phyloP scores from a whole-genome alignment of 2,329 filamentous ascomycete genomes.

The Cytospora mali region DNA sequence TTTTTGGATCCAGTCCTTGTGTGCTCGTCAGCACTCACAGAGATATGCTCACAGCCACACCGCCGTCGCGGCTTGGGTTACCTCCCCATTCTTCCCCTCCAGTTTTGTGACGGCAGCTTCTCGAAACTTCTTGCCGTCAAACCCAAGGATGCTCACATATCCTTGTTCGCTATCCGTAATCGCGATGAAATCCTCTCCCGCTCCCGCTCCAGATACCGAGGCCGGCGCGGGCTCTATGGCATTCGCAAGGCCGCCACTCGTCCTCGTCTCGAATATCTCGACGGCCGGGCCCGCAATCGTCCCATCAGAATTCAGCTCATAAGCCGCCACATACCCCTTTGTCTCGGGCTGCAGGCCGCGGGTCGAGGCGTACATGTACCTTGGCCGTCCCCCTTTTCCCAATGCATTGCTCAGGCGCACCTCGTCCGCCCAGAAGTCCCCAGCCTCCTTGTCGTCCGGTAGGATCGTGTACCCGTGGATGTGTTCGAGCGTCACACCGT shows the following conservation, averaged over 20 bases:
- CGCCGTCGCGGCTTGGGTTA: slow-evolving; percentile 21
- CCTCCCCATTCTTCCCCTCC: slow-evolving; percentile 6
- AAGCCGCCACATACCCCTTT: slow-evolving; percentile 29
- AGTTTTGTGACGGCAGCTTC: slow-evolving; percentile 23
- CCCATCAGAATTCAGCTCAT: slow-evolving; percentile 25
- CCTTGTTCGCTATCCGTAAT: slow-evolving; percentile 29
- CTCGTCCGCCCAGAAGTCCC: slow-evolving; percentile 30
- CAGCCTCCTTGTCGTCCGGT: neutral
- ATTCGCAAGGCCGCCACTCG: slow-evolving; percentile 31
- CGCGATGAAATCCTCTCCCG: slow-evolving; percentile 27
- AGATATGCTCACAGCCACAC: slow-evolving; percentile 42
- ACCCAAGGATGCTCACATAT: slow-evolving; percentile 27
- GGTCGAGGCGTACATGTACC: slow-evolving; percentile 30
- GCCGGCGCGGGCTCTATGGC: slow-evolving; percentile 31
- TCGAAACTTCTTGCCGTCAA: slow-evolving; percentile 30
- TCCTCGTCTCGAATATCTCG: slow-evolving; percentile 29
- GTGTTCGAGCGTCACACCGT: slow-evolving; percentile 24
- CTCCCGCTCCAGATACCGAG: neutral
- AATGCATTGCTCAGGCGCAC: slow-evolving; percentile 27
- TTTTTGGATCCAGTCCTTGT: slow-evolving; percentile 15
- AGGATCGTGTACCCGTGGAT: slow-evolving; percentile 26
- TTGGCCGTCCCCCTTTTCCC: neutral
- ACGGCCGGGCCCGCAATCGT: slow-evolving; percentile 21
- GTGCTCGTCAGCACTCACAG: neutral
- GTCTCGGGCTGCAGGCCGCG: slow-evolving; percentile 24